These are phyloP conservation scores for Colletotrichum neosansevieriae DNA, from an alignment of 2,329 filamentous ascomycete genomes.

Conservation along the genomic window DNA sequence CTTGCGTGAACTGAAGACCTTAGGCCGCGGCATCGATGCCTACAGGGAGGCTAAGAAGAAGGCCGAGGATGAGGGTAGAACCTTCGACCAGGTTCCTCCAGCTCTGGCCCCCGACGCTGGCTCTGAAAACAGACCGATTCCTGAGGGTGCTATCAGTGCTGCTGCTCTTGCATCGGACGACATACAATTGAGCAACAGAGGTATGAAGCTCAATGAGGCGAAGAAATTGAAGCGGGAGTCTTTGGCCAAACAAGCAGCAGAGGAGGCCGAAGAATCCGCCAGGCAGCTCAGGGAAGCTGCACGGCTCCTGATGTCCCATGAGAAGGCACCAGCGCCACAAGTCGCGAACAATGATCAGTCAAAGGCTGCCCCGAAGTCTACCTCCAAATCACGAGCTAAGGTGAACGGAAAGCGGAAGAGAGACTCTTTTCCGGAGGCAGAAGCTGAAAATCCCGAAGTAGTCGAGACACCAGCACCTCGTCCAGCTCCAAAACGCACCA, in stretches of 20 bases:
- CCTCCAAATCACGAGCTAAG: constrained; percentile 45
- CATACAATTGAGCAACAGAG: constrained; percentile 75
- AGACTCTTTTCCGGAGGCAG: constrained; percentile 50
- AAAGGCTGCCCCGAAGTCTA: constrained; percentile 46
- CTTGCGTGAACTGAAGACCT: constrained; percentile 77
- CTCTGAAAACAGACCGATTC: constrained; percentile 64
- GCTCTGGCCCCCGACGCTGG: constrained; percentile 60
- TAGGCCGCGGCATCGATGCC: constrained; percentile 75
- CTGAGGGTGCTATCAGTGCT: constrained; percentile 70
- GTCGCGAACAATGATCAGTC: constrained; percentile 47
- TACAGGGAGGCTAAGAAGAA: constrained; percentile 72
- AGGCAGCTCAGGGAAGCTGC: constrained; percentile 64
- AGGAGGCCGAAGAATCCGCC: constrained; percentile 71
- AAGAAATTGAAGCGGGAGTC: constrained; percentile 80
- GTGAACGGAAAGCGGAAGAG: constrained; percentile 60
- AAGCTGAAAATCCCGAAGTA: constrained; percentile 47
- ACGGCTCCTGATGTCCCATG: constrained; percentile 56
- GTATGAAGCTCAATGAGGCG: constrained; percentile 83
- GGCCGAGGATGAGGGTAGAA: constrained; percentile 73
- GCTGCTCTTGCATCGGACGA: constrained; percentile 70
- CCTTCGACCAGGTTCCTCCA: constrained; percentile 64
- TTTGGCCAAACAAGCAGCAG: constrained; percentile 70
- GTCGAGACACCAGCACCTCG: constrained; percentile 46
- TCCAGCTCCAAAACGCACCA: constrained; percentile 63
- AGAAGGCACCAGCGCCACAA: constrained; percentile 39